phyloP scores from a whole-genome alignment of 176 grass and related monocot genomes.

The Bromus sterilis region DNA sequence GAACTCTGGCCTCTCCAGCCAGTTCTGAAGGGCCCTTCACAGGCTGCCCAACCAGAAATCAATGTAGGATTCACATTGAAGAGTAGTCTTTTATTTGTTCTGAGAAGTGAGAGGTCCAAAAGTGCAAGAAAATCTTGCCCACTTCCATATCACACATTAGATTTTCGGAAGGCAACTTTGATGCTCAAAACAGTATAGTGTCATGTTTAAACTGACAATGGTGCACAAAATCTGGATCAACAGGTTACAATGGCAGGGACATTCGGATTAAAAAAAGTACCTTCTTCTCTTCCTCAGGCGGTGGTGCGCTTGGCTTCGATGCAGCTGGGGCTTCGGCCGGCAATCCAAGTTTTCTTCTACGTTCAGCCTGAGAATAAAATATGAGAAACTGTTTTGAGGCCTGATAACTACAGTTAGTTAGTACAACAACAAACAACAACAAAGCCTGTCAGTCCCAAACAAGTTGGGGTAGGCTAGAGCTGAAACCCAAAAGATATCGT shows the following conservation, averaged over 20 bases:
- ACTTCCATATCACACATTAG: neutral
- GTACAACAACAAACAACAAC: too few relatives aligned
- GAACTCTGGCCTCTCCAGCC: neutral
- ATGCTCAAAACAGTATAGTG: neutral
- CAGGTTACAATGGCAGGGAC: neutral
- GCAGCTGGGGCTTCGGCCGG: slow-evolving; percentile 73
- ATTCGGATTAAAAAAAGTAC: slow-evolving; percentile 33
- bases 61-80: neutral
- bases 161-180: neutral
- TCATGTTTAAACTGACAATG: neutral
- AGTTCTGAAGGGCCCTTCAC: neutral
- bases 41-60: neutral
- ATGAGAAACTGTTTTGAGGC: neutral
- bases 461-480: too few relatives aligned
- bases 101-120: neutral
- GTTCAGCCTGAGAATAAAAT: slow-evolving; percentile 61
- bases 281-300: slow-evolving; percentile 89
- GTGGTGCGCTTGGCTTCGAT: slow-evolving; percentile 59
- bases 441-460: too few relatives aligned
- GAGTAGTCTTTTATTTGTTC: neutral
- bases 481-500: too few relatives aligned
- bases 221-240: neutral
- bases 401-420: neutral
- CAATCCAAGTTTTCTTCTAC: slow-evolving; percentile 95
- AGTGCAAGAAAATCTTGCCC: neutral